Base-by-base conservation (phyloP, 495 filamentous ascomycete genomes). In the Thermochaetoides thermophila region DNA sequence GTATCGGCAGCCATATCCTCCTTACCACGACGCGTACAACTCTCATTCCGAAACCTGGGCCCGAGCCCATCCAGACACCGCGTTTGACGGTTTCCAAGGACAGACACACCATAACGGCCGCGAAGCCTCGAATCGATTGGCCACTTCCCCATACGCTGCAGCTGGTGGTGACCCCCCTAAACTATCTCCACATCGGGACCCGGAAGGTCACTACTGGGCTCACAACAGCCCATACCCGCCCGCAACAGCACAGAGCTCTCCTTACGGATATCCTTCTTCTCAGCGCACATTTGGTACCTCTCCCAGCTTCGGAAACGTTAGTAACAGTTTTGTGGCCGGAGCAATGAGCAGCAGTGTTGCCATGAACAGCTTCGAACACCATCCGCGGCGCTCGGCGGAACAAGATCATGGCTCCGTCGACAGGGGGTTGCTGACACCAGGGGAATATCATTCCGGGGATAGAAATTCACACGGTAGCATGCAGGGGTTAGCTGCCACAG, bases 261-360 rank as follows among this genome's bases (percentile, higher is more conserved):
- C n/a, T n/a, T n/a, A n/a, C n/a, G n/a, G n/a, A n/a, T n/a, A n/a
- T 11, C 39, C 33, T 8, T 35, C 27, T 12, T 31, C 31, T 11
- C 38, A 26, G 37, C 69, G 64, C 31, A 74, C 61, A n/a, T n/a
- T n/a, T n/a, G n/a, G n/a, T 29, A 65, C 73, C 26, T 83, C 80
- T 5, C 81, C 81, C 4, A 80, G 78, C 7, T 66, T 71, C 23
- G 81, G 85, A 53, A 84, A 86, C 47, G 69, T 83, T 33, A 71
- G 80, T 28, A 70, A 76, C 17, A 54, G n/a, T n/a, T n/a, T 63
- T 26, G 80, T 81, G 9, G 69, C 68, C 29, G 82, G 81, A 34
- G 82, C 81, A 17, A 78, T 86, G 50, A 68, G 78, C 12, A 80
- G 78, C 17, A 75, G n/a, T n/a, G n/a, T 86, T 35, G 80, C 82